Conservation (phyloP, 495 filamentous ascomycete genomes). For the Xylaria intraflava region DNA sequence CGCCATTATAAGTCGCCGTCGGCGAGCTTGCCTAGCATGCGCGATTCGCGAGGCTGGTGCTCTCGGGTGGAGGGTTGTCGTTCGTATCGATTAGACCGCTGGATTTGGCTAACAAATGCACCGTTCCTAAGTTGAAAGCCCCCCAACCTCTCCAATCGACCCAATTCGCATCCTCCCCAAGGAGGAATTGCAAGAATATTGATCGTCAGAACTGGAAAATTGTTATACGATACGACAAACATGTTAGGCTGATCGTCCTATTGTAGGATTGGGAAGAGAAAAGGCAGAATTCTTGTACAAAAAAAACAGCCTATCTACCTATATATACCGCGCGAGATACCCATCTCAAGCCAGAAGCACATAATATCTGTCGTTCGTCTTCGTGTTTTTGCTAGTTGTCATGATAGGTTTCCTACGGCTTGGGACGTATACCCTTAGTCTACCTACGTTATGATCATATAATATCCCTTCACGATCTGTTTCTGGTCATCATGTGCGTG, state of each 20-base stretch:
- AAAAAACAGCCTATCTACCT: constrained; percentile 5
- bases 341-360: constrained; percentile 3
- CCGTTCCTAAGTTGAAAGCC: too few species aligned
- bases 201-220: neutral
- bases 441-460: too few species aligned
- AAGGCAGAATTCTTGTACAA: neutral
- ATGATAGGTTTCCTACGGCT: neutral
- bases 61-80: constrained; percentile 56
- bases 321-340: constrained; percentile 10
- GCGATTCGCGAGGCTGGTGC: constrained; percentile 66
- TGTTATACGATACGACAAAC: neutral
- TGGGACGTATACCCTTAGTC: neutral
- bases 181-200: neutral
- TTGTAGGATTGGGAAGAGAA: neutral
- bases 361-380: neutral
- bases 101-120: neutral
- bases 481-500: neutral
- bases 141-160: neutral
- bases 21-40: constrained; percentile 59
- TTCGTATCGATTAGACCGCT: constrained; percentile 47
- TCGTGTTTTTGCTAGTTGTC: neutral
- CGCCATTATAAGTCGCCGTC: constrained; percentile 58
- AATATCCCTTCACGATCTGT: too few species aligned
- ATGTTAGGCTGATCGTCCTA: neutral
- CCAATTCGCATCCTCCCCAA: neutral